Evolutionary conservation across 2,329 filamentous ascomycete species (phyloP).

Genomic region (Chrysosporium keratinophilum): DNA sequence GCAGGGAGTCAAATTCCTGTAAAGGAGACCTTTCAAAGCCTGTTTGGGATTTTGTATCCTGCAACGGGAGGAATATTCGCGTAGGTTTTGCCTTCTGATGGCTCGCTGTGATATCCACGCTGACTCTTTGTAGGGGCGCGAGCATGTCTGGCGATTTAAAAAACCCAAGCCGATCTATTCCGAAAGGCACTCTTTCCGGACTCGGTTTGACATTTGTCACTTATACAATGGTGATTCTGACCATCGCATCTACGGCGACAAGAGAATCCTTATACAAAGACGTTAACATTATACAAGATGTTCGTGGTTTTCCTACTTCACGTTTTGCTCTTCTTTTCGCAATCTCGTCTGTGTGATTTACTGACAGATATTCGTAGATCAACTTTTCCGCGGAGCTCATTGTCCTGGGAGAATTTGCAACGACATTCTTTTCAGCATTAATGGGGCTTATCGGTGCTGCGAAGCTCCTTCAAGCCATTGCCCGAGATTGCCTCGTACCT

Average conservation of each 20-base stretch:
- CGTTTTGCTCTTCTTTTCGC: neutral
- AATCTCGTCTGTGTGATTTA: neutral
- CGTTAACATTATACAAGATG: slow-evolving; percentile 67
- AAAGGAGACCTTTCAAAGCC: slow-evolving; percentile 61
- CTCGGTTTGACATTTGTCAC: slow-evolving; percentile 64
- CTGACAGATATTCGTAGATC: slow-evolving; percentile 38
- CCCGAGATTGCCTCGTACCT: slow-evolving; percentile 66
- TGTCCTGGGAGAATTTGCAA: slow-evolving; percentile 70
- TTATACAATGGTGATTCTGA: slow-evolving; percentile 66
- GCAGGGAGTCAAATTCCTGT: slow-evolving; percentile 53
- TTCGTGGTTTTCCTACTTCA: slow-evolving; percentile 24
- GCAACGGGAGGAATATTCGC: slow-evolving; percentile 53
- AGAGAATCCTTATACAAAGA: slow-evolving; percentile 63
- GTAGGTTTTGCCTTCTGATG: slow-evolving; percentile 25
- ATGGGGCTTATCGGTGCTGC: slow-evolving; percentile 82
- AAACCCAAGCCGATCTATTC: slow-evolving; percentile 74
- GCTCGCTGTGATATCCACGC: slow-evolving; percentile 47
- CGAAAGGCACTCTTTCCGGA: slow-evolving; percentile 70
- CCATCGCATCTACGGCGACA: slow-evolving; percentile 66
- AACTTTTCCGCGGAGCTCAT: slow-evolving; percentile 65
- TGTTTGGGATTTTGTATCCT: slow-evolving; percentile 80
- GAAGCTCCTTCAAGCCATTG: slow-evolving; percentile 73
- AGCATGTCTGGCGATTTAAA: slow-evolving; percentile 83
- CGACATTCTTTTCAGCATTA: slow-evolving; percentile 71
- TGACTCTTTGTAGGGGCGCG: slow-evolving; percentile 48